Conservation (phyloP, 345 rosid species). For the Clausena lansium region DNA sequence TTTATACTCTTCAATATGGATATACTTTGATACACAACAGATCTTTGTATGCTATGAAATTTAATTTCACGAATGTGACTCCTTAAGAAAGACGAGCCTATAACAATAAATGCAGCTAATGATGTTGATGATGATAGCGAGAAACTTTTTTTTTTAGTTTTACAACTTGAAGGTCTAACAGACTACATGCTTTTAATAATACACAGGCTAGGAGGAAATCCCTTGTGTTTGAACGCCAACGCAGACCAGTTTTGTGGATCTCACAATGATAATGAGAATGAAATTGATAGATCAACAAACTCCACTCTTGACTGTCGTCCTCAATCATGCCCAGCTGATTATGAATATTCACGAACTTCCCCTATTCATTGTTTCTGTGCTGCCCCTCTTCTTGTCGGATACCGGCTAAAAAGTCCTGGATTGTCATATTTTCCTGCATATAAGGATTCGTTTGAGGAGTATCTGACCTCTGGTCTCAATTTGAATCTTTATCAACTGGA, state of each 20-base stretch:
- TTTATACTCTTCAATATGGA: conserved; percentile 5
- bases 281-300: conserved; percentile 24
- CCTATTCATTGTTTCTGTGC: conserved; percentile 66
- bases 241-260: conserved; percentile 45
- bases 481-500: conserved; percentile 55
- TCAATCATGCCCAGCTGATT: conserved; percentile 59
- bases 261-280: conserved; percentile 20
- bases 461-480: conserved; percentile 54
- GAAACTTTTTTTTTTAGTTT: background rate
- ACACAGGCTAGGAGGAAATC: conserved; percentile 93
- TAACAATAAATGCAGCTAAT: background rate
- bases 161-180: conserved; percentile 2
- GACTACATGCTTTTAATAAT: conserved; percentile 10
- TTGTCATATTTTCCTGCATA: conserved; percentile 59
- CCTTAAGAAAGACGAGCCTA: background rate
- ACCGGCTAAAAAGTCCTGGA: conserved; percentile 96
- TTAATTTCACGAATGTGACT: background rate
- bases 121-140: background rate
- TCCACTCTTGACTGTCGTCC: conserved; percentile 33
- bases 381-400: conserved; percentile 71
- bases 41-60: conserved; percentile 5
- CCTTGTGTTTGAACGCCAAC: conserved; percentile 49
- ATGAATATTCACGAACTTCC: conserved; percentile 47
- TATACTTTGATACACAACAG: background rate
- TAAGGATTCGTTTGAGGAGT: conserved; percentile 37